Base-by-base conservation (phyloP, 306 rosid species). In the Cucumis cinereus region DNA sequence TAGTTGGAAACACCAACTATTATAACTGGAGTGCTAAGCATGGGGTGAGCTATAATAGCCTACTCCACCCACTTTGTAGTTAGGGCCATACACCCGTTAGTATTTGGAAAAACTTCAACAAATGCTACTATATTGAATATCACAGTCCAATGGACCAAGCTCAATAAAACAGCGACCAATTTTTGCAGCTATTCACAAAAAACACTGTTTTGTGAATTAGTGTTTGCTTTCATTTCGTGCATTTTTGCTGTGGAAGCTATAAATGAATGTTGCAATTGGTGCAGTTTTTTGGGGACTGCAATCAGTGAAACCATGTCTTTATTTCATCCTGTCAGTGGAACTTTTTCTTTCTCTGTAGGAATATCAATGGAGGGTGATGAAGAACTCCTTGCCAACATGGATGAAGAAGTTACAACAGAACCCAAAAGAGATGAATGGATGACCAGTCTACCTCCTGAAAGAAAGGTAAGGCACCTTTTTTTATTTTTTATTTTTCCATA, bases 331-430 rank as follows among this genome's bases (percentile, higher is more conserved):
- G 50, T 54, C 36, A 12, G 15, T 35, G 64, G 20, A 61, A 24
- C 64, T 69, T 62, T 45, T 45, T 13, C 52, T 13, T 40, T 78
- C 40, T 73, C 70, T 69, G 53, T 87, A 93, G 98, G 96, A 62
- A 93, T 93, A 86, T 91, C 98, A 60, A 89, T 93, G 97, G 97
- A 93, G 74, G 98, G 98, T 73, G 98, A 93, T 90, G 98, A 93
- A 38, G 96, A 83, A 83, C 96, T 93, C 68, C 79, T 93, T 81
- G 93, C 88, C 67, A 83, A 87, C 84, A 77, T 87, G 70, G 94
- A 93, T 63, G 90, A 38, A 38, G 73, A 66, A 33, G 70, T 88
- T 60, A 88, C 88, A 83, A 91, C 53, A 70, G 88, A 86, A 64
- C 97, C 92, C 40, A 84, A 79, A 82, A 88, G 98, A 84, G 98